Conservation (phyloP, 176 grass and related monocot genomes). For the Otatea glauca region DNA sequence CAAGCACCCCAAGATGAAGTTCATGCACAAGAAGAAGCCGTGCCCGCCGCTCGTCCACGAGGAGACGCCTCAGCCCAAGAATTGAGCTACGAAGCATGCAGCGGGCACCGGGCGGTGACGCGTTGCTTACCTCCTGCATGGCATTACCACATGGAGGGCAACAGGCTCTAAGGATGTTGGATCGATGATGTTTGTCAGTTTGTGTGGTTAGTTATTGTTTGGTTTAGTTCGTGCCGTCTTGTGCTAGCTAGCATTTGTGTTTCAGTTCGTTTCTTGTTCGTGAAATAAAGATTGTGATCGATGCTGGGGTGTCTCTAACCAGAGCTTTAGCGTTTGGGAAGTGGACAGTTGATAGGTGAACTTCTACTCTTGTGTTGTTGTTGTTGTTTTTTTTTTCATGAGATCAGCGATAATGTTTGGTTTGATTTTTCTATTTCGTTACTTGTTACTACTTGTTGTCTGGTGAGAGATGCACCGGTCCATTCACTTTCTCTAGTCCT, state of each 20-base stretch:
- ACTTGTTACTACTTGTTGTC: not conserved
- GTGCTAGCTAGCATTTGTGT: slow-evolving; percentile 19
- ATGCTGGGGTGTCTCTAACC: not conserved
- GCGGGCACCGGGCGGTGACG: not conserved
- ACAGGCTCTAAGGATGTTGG: not conserved
- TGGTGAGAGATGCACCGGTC: not conserved
- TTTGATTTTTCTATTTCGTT: not conserved
- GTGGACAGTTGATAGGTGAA: not conserved
- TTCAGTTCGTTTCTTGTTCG: slow-evolving; percentile 13
- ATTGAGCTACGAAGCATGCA: slow-evolving; percentile 7
- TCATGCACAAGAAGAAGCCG: slow-evolving; percentile 69
- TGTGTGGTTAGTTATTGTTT: slow-evolving; percentile 3
- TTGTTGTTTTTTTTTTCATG: not conserved
- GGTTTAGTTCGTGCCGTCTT: slow-evolving; percentile 6
- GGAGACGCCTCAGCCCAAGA: slow-evolving; percentile 26
- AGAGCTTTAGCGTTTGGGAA: not conserved
- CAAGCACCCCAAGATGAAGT: slow-evolving; percentile 56
- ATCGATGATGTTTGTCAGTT: slow-evolving; percentile 2
- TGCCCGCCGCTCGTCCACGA: slow-evolving; percentile 57
- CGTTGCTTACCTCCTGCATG: not conserved
- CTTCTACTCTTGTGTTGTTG: not conserved
- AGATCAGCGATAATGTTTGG: not conserved
- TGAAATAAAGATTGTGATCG: slow-evolving; percentile 43
- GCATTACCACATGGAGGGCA: not conserved
- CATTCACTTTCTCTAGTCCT: not conserved